These are phyloP conservation scores for Nematodospora anomalae DNA, from an alignment of 1,139 yeast genomes.

Conservation along the genomic window DNA sequence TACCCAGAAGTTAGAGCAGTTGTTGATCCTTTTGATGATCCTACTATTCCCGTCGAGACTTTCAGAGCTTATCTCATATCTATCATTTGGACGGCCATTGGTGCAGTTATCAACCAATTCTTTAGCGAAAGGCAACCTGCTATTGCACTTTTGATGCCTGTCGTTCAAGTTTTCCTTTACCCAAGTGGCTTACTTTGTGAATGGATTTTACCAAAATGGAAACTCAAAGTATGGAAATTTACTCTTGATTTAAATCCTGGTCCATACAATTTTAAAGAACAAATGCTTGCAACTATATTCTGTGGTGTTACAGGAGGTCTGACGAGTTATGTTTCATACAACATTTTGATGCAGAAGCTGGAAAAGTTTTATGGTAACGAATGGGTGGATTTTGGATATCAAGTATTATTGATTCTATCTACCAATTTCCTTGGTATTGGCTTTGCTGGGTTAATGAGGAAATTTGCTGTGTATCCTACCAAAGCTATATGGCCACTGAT, in stretches of 20 bases:
- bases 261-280: slow-evolving; percentile 31
- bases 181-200: slow-evolving; percentile 24
- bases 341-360: slow-evolving; percentile 28
- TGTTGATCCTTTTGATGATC: slow-evolving; percentile 55
- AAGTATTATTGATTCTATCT: slow-evolving; percentile 48
- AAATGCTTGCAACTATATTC: slow-evolving; percentile 27
- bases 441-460: slow-evolving; percentile 60
- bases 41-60: slow-evolving; percentile 52
- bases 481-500: slow-evolving; percentile 58
- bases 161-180: slow-evolving; percentile 27
- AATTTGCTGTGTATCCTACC: slow-evolving; percentile 58
- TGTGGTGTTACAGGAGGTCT: slow-evolving; percentile 34
- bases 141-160: slow-evolving; percentile 43
- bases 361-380: slow-evolving; percentile 37
- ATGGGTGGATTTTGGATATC: slow-evolving; percentile 53
- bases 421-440: slow-evolving; percentile 66
- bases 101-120: slow-evolving; percentile 59
- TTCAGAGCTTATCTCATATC: slow-evolving; percentile 56
- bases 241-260: slow-evolving; percentile 28
- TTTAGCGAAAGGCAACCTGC: slow-evolving; percentile 57
- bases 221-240: slow-evolving; percentile 13
- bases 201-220: slow-evolving; percentile 22
- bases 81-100: slow-evolving; percentile 50
- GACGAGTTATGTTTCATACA: slow-evolving; percentile 26
- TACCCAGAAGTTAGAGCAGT: slow-evolving; percentile 67